Evolutionary conservation across 331 rosid genomes (phyloP).

Genomic region (Cydonia oblonga): DNA sequence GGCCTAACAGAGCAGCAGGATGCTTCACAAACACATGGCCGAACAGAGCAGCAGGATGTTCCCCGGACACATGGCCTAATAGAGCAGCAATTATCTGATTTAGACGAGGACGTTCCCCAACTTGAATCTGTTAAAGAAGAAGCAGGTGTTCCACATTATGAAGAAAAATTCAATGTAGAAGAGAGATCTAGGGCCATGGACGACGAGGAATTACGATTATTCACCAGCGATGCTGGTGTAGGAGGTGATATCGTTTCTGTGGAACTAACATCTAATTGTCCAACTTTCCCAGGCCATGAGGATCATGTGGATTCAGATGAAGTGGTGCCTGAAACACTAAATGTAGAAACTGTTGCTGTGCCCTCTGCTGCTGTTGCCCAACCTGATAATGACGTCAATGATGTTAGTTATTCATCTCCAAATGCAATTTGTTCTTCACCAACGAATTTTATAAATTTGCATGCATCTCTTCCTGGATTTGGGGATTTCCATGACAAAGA

Average conservation of each 20-base stretch:
- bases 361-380: conserved; percentile 16
- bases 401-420: conserved; percentile 17
- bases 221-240: conserved; percentile 22
- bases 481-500: conserved; percentile 19
- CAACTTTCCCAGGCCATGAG: conserved; percentile 11
- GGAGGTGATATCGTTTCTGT: conserved; percentile 20
- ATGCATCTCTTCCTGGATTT: conserved; percentile 20
- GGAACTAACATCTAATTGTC: conserved; percentile 23
- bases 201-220: conserved; percentile 23
- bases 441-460: conserved; percentile 17
- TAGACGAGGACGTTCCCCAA: conserved; percentile 17
- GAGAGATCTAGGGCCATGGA: conserved; percentile 24
- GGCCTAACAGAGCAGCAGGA: conserved; percentile 25
- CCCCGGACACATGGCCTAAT: conserved; percentile 13
- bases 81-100: conserved; percentile 10
- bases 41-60: conserved; percentile 21
- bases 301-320: conserved; percentile 19
- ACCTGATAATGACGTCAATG: conserved; percentile 19
- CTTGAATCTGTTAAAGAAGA: conserved; percentile 29
- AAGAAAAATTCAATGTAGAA: conserved; percentile 17
- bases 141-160: conserved; percentile 12
- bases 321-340: conserved; percentile 21
- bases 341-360: conserved; percentile 23
- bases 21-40: conserved; percentile 13
- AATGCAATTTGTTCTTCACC: conserved; percentile 21